Base-by-base conservation (phyloP, 257 asterid genomes). In the Nicotiana knightiana region DNA sequence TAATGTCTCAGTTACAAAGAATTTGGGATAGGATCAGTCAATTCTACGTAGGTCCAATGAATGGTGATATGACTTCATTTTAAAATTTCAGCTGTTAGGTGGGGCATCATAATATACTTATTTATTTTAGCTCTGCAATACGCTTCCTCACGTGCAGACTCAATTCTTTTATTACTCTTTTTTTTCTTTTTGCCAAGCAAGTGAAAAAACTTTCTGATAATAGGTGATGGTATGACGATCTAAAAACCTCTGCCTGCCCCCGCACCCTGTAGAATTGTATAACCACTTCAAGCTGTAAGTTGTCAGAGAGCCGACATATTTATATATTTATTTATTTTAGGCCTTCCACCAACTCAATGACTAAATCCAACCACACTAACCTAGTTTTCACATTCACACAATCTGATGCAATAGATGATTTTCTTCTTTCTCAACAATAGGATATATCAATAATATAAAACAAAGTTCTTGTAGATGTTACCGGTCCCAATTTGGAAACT, bases 401-500 rank as follows among this genome's bases (percentile, higher is more conserved):
- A 58, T 21, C 15, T 61, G 24, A 61, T 21, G 15, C 30, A 73
- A 21, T 71, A 71, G 61, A 73, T 48, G 39, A 46, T 73, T 53
- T 48, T 59, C 79, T 13, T 53, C 61, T 57, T 73, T 46, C 48
- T 48, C 78, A 46, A 21, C 39, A 46, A 46, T 4, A 73, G 9
- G 78, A 46, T 24, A 51, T 51, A 46, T 26, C 66, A 28, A 77
- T 54, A 65, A 67, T 59, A 15, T 18, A 65, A 43, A 58, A 65
- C 37, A 70, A 75, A 12, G 37, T 66, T 70, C 48, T 17, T 54
- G 30, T 67, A 33, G 71, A 35, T 80, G 58, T 88, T 94, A 96
- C 99, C 99, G 84, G 83, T 96, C 99, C 99, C 99, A 96, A 86
- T 96, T 96, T 5, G 99, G 99, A 89, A 96, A 96, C 78, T 88